Evolutionary conservation across 306 rosid genomes (phyloP), one percentile per base, ranked within the genome.

Genomic region (Citrullus amarus): DNA sequence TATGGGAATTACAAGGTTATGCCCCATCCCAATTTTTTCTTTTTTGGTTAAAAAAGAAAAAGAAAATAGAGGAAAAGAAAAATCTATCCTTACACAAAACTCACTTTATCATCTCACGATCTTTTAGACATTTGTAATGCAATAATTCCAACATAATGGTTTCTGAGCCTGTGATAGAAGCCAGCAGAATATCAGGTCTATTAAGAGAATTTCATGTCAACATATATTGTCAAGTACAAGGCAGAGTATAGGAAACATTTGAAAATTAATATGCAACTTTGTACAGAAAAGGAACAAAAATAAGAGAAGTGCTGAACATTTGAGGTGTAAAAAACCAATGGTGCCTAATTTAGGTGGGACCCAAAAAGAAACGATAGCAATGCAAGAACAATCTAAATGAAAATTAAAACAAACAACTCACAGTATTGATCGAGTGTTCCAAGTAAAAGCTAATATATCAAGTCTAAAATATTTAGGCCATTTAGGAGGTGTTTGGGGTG

Each of bases 11-110:
- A 72, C 60, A 72, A 72, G 57, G 77, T 51, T 50, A 14, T 46
- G 38, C 14, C 43, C 60, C 43, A 13, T 60, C 77, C 15, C 16
- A 50, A 48, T 72, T 5, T 60, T 12, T 30, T 36, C 4, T 36
- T 36, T 44, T 44, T 44, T 9, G 28, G 28, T 25, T 25, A 25
- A 25, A 25, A 25, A 25, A 0, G 9, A 44, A 9, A 44, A 44
- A 25, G 25, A 25, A 13, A 25, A 48, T 43, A 30, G 11, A 22
- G 4, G 3, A 18, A 25, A 53, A 43, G 6, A 17, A n/a, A 51
- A 48, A 14, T 32, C 78, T 74, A 81, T 86, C 87, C 79, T 65
- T 9, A 55, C 78, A 74, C 17, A 62, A 74, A 18, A 73, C 62
- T 66, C 43, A 73, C 46, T 9, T 20, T 53, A 74, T 34, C 48